These are phyloP conservation scores for Aspergillus tamarii DNA, from an alignment of 2,329 filamentous ascomycete species.

Conservation along the genomic window DNA sequence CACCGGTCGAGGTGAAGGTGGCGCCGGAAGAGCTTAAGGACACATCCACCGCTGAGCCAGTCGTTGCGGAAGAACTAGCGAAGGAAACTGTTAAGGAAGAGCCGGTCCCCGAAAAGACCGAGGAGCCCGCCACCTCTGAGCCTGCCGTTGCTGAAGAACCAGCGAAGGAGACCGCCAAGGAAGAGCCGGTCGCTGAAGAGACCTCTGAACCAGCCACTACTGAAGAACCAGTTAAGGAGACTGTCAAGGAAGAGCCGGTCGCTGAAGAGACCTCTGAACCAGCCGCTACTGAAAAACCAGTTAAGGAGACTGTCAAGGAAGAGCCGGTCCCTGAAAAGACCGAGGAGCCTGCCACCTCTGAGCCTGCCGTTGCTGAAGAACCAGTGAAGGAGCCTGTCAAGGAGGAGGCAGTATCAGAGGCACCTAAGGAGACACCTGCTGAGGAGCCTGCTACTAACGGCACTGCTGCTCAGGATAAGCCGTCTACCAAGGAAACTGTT, in stretches of 20 bases:
- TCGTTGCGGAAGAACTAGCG: constrained; percentile 9
- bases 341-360: constrained; percentile 10
- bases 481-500: not conserved
- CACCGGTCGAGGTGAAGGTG: not conserved
- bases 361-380: constrained; percentile 3
- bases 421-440: not conserved
- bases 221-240: constrained; percentile 2
- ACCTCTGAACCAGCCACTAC: constrained; percentile 4
- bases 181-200: constrained; percentile 17
- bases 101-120: constrained; percentile 13
- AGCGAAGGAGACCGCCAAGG: not conserved
- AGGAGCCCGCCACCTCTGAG: constrained; percentile 9
- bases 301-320: constrained; percentile 5
- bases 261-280: constrained; percentile 12
- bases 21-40: not conserved
- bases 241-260: constrained; percentile 14
- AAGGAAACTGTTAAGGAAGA: constrained; percentile 14
- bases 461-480: not conserved
- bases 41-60: not conserved
- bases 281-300: constrained; percentile 1
- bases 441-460: not conserved
- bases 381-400: not conserved
- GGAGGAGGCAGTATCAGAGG: not conserved
- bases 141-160: constrained; percentile 7
- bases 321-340: constrained; percentile 16